Percentiles rank a stretch among this genome's conserved stretches.
phyloP scores from a whole-genome alignment of 495 filamentous ascomycete genomes.

The Penicillium angulare region DNA sequence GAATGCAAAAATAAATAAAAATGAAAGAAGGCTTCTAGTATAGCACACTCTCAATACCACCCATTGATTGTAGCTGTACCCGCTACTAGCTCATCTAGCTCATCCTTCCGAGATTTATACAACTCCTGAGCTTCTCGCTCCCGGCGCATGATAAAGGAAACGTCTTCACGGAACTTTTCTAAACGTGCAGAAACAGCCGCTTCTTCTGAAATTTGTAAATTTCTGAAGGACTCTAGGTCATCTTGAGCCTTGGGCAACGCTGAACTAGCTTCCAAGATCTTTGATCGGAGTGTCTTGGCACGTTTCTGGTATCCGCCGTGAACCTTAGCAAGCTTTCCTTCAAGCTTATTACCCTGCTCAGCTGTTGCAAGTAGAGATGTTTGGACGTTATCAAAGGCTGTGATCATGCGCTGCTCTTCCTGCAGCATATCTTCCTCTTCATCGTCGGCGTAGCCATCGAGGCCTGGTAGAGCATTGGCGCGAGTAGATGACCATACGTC shows the following conservation, averaged over 20 bases:
- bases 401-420: slow-evolving; percentile 50
- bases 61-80: slow-evolving; percentile 41
- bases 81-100: slow-evolving; percentile 63
- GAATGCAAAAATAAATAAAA: slow-evolving; percentile 7
- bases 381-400: slow-evolving; percentile 57
- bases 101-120: slow-evolving; percentile 72
- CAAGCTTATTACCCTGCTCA: slow-evolving; percentile 76
- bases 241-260: slow-evolving; percentile 70
- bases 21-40: not conserved
- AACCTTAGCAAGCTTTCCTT: slow-evolving; percentile 88
- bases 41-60: slow-evolving; percentile 36
- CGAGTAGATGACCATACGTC: slow-evolving; percentile 66
- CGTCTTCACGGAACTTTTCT: slow-evolving; percentile 76
- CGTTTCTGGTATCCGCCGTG: slow-evolving; percentile 90
- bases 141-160: slow-evolving; percentile 73
- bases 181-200: slow-evolving; percentile 69
- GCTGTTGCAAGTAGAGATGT: slow-evolving; percentile 68
- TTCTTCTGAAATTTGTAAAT: slow-evolving; percentile 74
- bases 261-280: slow-evolving; percentile 76
- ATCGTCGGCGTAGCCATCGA: slow-evolving; percentile 73
- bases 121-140: slow-evolving; percentile 90
- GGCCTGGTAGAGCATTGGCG: slow-evolving; percentile 63
- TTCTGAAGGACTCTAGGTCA: slow-evolving; percentile 72
- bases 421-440: slow-evolving; percentile 46
- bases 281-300: slow-evolving; percentile 73